Evolutionary conservation across 768 basidiomycete species (phyloP).

Genomic region (Leccinellum luteum): DNA sequence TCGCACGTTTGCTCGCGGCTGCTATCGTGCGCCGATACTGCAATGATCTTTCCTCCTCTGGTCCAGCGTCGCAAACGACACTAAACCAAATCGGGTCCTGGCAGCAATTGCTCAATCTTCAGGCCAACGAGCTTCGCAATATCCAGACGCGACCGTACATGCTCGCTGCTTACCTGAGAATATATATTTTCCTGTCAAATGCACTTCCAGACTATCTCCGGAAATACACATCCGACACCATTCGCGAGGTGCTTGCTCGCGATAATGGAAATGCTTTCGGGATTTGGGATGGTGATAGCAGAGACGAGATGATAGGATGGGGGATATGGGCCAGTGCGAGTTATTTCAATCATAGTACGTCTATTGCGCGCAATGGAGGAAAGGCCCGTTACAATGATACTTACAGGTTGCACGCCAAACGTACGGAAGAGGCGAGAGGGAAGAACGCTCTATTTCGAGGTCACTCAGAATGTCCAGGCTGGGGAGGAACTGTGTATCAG

Average conservation of each 20-base stretch:
- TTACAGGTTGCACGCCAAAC: conserved; percentile 52
- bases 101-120: conserved; percentile 51
- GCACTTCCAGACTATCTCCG: conserved; percentile 29
- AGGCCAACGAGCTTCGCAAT: conserved; percentile 54
- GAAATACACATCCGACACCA: conserved; percentile 38
- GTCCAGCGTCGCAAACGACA: not conserved
- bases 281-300: conserved; percentile 54
- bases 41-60: conserved; percentile 15
- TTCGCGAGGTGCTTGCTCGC: conserved; percentile 54
- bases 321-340: conserved; percentile 58
- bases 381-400: not conserved
- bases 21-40: conserved; percentile 46
- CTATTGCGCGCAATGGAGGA: not conserved
- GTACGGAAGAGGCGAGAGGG: conserved; percentile 45
- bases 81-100: conserved; percentile 31
- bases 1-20: conserved; percentile 52
- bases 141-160: conserved; percentile 46
- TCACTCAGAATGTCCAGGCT: conserved; percentile 37
- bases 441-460: conserved; percentile 47
- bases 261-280: conserved; percentile 70
- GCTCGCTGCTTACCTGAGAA: conserved; percentile 49
- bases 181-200: conserved; percentile 52
- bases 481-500: conserved; percentile 61
- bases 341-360: conserved; percentile 66
- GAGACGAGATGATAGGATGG: conserved; percentile 64